Conservation (phyloP, 73 alveolate genomes). For the Paramecium pentaurelia region DNA sequence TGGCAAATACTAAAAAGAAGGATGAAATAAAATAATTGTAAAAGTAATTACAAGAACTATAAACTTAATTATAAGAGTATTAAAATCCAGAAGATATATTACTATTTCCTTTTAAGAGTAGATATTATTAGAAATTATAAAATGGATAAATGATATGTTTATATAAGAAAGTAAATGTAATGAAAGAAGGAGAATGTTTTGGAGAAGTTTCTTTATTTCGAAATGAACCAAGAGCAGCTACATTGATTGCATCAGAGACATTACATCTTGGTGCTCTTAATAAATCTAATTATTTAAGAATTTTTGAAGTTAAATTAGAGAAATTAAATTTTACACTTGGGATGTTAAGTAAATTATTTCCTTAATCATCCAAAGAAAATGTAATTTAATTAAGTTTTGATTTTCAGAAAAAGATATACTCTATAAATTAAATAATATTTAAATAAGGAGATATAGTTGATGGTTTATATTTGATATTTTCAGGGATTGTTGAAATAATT, state of each 20-base stretch:
- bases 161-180: background rate
- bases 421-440: background rate
- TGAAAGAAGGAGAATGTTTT: constrained; percentile 71
- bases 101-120: background rate
- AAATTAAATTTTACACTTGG: constrained; percentile 28
- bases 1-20: background rate
- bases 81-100: background rate
- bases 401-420: background rate
- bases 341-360: background rate
- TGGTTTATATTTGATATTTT: constrained; percentile 9
- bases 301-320: background rate
- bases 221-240: constrained; percentile 77
- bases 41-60: background rate
- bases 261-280: background rate
- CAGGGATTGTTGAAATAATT: background rate
- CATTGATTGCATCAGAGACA: constrained; percentile 57
- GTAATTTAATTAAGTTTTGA: constrained; percentile 19
- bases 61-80: background rate
- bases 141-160: background rate
- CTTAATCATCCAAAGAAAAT: background rate
- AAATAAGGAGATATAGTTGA: background rate
- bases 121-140: background rate
- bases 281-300: constrained; percentile 1
- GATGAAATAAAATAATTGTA: background rate
- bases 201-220: constrained; percentile 76